Evolutionary conservation across 1,139 yeast species (phyloP).

Genomic region (Hemisphaericaspora lyxosophila): DNA sequence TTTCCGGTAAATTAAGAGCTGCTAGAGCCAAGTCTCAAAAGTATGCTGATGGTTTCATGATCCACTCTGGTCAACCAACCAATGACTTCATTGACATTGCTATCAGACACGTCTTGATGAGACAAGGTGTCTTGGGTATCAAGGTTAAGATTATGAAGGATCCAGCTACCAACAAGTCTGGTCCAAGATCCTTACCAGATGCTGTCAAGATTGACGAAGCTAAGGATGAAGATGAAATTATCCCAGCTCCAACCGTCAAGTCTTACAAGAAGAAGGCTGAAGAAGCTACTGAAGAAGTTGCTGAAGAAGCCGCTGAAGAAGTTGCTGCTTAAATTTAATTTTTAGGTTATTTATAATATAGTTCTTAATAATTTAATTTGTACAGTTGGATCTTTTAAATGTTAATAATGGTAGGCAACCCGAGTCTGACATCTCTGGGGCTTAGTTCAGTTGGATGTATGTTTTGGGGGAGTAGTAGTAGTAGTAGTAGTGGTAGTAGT

Average conservation of each 20-base stretch:
- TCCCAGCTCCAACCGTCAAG: slow-evolving; percentile 84
- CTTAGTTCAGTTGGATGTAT: no score
- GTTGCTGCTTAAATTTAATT: slow-evolving; percentile 31
- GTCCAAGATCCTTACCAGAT: slow-evolving; percentile 95
- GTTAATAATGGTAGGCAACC: background rate
- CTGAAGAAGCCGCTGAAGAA: slow-evolving; percentile 28
- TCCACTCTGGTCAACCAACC: slow-evolving; percentile 99
- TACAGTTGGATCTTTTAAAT: background rate
- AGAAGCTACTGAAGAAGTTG: slow-evolving; percentile 37
- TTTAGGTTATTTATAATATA: background rate
- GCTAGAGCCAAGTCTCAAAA: slow-evolving; percentile 99
- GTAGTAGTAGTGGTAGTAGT: no score
- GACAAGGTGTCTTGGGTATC: slow-evolving; percentile 99
- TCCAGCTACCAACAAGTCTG: slow-evolving; percentile 87
- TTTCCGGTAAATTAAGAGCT: slow-evolving; percentile 99
- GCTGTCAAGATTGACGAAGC: slow-evolving; percentile 92
- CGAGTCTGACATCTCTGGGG: no score
- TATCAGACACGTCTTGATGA: slow-evolving; percentile 98
- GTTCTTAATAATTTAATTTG: background rate
- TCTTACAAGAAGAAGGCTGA: slow-evolving; percentile 51
- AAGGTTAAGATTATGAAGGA: slow-evolving; percentile 99
- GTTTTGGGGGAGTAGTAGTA: no score
- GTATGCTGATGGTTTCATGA: slow-evolving; percentile 99
- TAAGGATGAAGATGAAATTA: slow-evolving; percentile 85
- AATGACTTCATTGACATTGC: slow-evolving; percentile 98